Conservation (phyloP, 2,329 filamentous ascomycete genomes). For the Chrysosphaeria jannelii region DNA sequence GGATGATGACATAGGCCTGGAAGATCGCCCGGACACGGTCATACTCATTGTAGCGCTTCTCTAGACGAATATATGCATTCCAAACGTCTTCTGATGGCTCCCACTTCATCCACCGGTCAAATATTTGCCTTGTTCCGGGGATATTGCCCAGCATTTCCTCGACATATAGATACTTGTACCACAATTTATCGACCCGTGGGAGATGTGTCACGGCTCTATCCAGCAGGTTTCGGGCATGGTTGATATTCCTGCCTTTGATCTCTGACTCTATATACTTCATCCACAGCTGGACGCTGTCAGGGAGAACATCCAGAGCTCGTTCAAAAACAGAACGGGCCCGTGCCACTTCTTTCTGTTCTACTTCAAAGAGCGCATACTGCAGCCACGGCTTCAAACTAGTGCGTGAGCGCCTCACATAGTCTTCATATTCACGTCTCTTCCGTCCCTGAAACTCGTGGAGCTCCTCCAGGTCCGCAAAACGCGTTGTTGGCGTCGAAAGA, state of each 20-base stretch:
- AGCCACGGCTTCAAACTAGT: conserved; percentile 98
- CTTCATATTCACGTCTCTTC: conserved; percentile 88
- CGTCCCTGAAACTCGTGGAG: conserved; percentile 90
- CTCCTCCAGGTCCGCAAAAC: conserved; percentile 89
- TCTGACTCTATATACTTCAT: conserved; percentile 67
- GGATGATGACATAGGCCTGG: conserved; percentile 65
- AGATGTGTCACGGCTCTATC: conserved; percentile 84
- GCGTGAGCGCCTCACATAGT: conserved; percentile 84
- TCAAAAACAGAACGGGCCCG: conserved; percentile 85
- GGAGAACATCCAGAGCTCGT: conserved; percentile 70
- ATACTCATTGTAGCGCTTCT: conserved; percentile 82
- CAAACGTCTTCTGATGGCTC: conserved; percentile 88
- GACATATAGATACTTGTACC: conserved; percentile 77
- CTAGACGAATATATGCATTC: conserved; percentile 87
- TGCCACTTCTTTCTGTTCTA: conserved; percentile 91
- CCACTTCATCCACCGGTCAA: conserved; percentile 97
- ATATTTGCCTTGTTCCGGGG: conserved; percentile 70
- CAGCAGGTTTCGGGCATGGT: conserved; percentile 79
- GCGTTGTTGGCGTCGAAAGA: conserved; percentile 71
- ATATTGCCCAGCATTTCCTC: conserved; percentile 94
- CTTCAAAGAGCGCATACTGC: conserved; percentile 88
- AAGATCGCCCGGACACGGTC: conserved; percentile 78
- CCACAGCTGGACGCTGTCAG: conserved; percentile 67
- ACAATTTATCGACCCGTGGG: conserved; percentile 78
- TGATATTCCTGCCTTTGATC: conserved; percentile 88